phyloP scores from a whole-genome alignment of 306 rosid genomes.

The Rosa persica region DNA sequence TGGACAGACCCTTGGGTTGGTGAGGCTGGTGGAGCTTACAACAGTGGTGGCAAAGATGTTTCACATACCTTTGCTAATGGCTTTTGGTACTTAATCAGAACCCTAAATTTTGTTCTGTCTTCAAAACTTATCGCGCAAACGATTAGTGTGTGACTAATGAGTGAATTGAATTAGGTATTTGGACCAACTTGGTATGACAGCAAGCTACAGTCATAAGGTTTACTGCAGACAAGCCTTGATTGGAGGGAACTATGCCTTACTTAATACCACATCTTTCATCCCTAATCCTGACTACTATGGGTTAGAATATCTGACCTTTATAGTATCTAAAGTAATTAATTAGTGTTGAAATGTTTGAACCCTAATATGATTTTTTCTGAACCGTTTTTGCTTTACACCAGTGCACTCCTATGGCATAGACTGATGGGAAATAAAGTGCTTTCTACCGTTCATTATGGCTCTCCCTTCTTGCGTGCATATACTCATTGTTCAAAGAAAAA shows the following conservation, averaged over 20 bases:
- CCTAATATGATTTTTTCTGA: background rate
- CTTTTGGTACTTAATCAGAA: constrained; percentile 42
- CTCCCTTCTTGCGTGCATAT: constrained; percentile 45
- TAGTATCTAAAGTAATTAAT: background rate
- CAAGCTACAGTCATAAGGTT: constrained; percentile 51
- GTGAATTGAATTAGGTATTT: constrained; percentile 43
- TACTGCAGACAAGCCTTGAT: constrained; percentile 61
- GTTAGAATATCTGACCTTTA: constrained; percentile 22
- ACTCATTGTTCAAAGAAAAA: constrained; percentile 42
- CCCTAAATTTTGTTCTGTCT: background rate
- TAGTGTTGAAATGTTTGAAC: background rate
- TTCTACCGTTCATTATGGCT: constrained; percentile 28
- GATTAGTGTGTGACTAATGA: background rate
- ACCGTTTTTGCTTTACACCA: background rate
- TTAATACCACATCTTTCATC: constrained; percentile 55
- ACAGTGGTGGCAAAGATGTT: constrained; percentile 66
- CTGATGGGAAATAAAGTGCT: constrained; percentile 53
- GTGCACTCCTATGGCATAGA: constrained; percentile 55
- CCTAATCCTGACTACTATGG: constrained; percentile 73
- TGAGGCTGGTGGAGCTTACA: constrained; percentile 75
- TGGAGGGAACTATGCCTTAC: constrained; percentile 70
- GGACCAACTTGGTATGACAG: constrained; percentile 68
- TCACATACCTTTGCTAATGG: constrained; percentile 62
- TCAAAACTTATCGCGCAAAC: background rate
- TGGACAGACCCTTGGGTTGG: constrained; percentile 67